Evolutionary conservation across 345 rosid species (phyloP), one percentile per base, ranked within the genome.

Genomic region (Acer saccharum): DNA sequence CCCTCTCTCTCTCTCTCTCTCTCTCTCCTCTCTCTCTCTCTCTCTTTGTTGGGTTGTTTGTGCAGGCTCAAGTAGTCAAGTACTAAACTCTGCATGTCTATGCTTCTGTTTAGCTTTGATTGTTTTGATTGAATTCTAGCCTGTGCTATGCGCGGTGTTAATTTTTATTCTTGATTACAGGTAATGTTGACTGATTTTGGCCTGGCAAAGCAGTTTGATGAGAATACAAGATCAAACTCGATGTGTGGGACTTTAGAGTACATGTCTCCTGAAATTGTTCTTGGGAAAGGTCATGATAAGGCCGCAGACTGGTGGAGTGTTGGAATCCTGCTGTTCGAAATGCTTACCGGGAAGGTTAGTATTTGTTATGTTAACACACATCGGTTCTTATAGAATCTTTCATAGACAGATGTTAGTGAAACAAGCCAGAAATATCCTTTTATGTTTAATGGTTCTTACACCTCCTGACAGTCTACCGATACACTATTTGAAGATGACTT

Each of bases 291-390:
- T 27, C 89, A 86, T 75, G 82, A 86, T 61, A 86, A 86, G 81
- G 85, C 79, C 21, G 87, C 89, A 3, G 89, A 86, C 73, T 86
- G 89, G 89, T 86, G 89, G 89, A 86, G 89, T 67, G 85, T 84
- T 17, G 89, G 89, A 27, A 62, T 84, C 62, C 72, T 86, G 54
- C 73, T 86, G 68, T 84, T 50, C 61, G 89, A 86, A 79, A 86
- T 86, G 89, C 85, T 86, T 4, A 84, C 87, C 10, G 89, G 89
- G 46, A 73, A 84, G 89, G 87, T 82, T 54, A 20, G 76, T 55
- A 21, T 67, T 21, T 76, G 23, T 75, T 35, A 32, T 17, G 17
- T 41, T 74, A 27, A 14, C 25, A 1, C 7, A 48, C 16, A 11
- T 60, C 25, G 3, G 27, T 27, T 2, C 6, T 43, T 46, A 10